phyloP scores from a whole-genome alignment of 352 stramenopile species.

The Globisporangium paroecandrum region DNA sequence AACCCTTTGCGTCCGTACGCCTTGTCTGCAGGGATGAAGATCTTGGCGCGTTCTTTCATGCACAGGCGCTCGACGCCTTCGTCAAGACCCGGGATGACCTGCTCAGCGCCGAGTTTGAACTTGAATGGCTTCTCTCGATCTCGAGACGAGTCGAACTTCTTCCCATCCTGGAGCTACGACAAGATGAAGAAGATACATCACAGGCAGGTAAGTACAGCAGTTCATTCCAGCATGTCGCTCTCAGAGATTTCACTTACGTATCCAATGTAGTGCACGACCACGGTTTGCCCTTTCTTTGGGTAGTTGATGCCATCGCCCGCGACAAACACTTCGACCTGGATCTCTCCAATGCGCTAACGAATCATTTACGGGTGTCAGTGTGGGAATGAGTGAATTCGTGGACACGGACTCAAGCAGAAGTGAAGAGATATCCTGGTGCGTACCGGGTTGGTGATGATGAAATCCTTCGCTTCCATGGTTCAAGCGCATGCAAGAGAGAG shows the following conservation, averaged over 20 bases:
- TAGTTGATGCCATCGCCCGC: conserved; percentile 90
- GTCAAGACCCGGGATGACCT: conserved; percentile 87
- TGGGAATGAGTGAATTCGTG: not conserved
- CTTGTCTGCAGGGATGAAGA: conserved; percentile 85
- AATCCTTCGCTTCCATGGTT: conserved; percentile 59
- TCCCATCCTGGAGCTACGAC: conserved; percentile 60
- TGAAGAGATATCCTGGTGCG: not conserved
- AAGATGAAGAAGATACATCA: not conserved
- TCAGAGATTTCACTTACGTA: conserved; percentile 46
- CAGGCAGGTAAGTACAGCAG: not conserved
- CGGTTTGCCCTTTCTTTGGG: conserved; percentile 81
- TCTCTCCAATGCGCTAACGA: conserved; percentile 51
- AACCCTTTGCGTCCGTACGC: conserved; percentile 86
- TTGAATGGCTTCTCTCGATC: conserved; percentile 86
- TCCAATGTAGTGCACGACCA: conserved; percentile 86
- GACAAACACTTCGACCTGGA: conserved; percentile 87
- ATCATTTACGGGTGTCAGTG: not conserved
- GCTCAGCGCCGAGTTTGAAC: conserved; percentile 86
- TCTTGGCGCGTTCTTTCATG: conserved; percentile 83
- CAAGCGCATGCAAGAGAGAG: not conserved
- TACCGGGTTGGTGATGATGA: conserved; percentile 50
- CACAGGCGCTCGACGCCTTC: conserved; percentile 78
- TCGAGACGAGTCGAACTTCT: conserved; percentile 73
- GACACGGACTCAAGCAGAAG: not conserved
- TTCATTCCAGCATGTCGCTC: not conserved